Base-by-base conservation (phyloP, 805 yeast genomes). In the Ogataea glucozyma region DNA sequence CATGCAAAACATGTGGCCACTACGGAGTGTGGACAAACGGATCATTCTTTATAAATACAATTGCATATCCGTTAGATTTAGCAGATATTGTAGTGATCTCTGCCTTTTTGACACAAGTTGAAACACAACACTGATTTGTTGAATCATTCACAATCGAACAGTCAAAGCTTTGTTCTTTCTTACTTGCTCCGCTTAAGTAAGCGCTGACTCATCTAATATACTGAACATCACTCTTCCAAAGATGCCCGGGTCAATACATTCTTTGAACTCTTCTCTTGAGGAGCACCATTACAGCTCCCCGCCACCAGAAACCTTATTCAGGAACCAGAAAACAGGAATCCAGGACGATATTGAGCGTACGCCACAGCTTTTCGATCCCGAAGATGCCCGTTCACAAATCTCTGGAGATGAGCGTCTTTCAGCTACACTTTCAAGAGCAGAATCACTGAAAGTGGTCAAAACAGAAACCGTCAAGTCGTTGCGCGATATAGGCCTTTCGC, bases 391-490 rank as follows among this genome's bases (percentile, higher is more conserved):
- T 44, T 70, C 76, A 4, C 72, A 66, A 43, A 35, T 73, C 3
- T 69, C 75, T 3, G 64, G 61, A 3, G 58, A 41, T 18, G 51
- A 47, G 16, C 40, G 41, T n/a, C 10, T 61, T 31, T 52, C 60
- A 4, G 46, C 62, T 30, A 19, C 19, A 53, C 34, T 60, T 8
- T 65, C 70, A 14, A 53, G 65, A 35, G 46, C 53, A 11, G 67
- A 62, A 24, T 64, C 70, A 4, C 56, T 77, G 31, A 65, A 64
- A 43, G 58, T 78, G 43, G 68, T 71, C 2, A 71, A 75, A 51
- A 83, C 93, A 1, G 96, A 88, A 66, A 88, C 95, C 1, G 79
- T 75, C 10, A 78, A 79, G 58, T 79, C 95, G 2, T 65, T 88
- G 38, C 76, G 72, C 41, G 81, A 78, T 11, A 66, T 73, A 61